phyloP scores from a whole-genome alignment of 1,284 basidiomycete genomes.

The Pascua sp. region DNA sequence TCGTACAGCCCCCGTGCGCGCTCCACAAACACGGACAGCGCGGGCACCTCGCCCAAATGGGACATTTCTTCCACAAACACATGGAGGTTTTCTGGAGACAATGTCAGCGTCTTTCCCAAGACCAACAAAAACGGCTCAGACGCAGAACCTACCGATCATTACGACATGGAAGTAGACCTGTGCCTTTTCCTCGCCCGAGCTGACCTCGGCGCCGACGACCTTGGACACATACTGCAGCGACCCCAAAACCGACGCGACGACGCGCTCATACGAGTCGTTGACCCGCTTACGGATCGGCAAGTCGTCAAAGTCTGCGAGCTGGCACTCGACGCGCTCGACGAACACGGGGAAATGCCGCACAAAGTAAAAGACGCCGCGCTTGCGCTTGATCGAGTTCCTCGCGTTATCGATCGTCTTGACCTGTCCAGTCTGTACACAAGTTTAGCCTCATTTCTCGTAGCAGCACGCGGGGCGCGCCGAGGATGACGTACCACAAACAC shows the following conservation, averaged over 20 bases:
- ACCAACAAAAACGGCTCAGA: constrained; percentile 18
- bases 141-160: constrained; percentile 68
- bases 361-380: constrained; percentile 83
- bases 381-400: constrained; percentile 69
- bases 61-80: constrained; percentile 80
- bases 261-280: constrained; percentile 79
- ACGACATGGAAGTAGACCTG: constrained; percentile 95
- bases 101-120: constrained; percentile 1
- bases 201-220: constrained; percentile 63
- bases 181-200: constrained; percentile 83
- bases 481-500: constrained; percentile 65
- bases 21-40: constrained; percentile 65
- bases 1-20: constrained; percentile 79
- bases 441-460: background rate
- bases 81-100: constrained; percentile 82
- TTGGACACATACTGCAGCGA: constrained; percentile 92
- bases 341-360: constrained; percentile 89
- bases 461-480: no score
- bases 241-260: constrained; percentile 86
- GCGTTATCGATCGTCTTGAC: constrained; percentile 86
- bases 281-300: constrained; percentile 75
- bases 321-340: constrained; percentile 75
- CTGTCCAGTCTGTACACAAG: constrained; percentile 65
- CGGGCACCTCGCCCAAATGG: constrained; percentile 55
- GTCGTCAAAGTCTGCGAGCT: constrained; percentile 72